Percentiles rank a stretch among this genome's conserved stretches.
Conservation (phyloP, 441 rosid genomes). For the Hura crepitans region DNA sequence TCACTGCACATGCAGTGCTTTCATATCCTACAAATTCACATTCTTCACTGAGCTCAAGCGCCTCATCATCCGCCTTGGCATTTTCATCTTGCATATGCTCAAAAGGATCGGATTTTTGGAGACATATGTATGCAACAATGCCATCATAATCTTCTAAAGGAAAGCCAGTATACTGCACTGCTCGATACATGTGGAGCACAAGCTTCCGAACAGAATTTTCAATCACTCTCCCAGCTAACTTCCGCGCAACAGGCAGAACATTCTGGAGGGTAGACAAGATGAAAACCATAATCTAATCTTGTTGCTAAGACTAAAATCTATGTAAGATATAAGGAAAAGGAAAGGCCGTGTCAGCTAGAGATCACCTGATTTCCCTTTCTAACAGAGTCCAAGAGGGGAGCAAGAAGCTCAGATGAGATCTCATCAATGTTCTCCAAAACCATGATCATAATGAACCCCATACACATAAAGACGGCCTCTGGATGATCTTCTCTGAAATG, state of each 20-base stretch:
- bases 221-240: conserved; percentile 9
- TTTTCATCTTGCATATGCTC: not conserved
- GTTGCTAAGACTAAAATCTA: not conserved
- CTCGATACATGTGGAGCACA: conserved; percentile 7
- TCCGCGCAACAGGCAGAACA: conserved; percentile 16
- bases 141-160: conserved; percentile 4
- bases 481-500: conserved; percentile 22
- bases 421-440: conserved; percentile 7
- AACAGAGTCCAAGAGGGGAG: conserved; percentile 4
- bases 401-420: conserved; percentile 7
- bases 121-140: not conserved
- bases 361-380: conserved; percentile 21
- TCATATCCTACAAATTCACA: too few relatives aligned
- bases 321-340: not conserved
- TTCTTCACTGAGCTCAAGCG: too few relatives aligned
- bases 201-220: conserved; percentile 12
- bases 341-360: not conserved
- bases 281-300: not conserved
- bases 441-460: conserved; percentile 22
- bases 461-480: conserved; percentile 11
- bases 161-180: conserved; percentile 7
- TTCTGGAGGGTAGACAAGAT: not conserved
- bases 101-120: not conserved
- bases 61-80: not conserved
- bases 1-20: not conserved